Conservation (phyloP, 2,329 filamentous ascomycete species). For the Ceratocystis eucalypticola region DNA sequence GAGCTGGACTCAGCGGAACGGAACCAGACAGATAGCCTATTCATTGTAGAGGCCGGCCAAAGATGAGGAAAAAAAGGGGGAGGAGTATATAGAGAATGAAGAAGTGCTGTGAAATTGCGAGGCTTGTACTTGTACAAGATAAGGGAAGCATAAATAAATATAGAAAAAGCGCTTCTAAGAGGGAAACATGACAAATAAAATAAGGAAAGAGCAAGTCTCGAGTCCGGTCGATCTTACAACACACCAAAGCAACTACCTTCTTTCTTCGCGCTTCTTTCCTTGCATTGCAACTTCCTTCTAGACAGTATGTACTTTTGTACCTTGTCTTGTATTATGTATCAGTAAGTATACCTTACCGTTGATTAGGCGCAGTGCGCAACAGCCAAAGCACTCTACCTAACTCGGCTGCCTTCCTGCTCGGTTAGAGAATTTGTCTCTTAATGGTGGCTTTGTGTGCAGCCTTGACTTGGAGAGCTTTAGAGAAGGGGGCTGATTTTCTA, state of each 20-base stretch:
- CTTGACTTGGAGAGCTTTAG: too few species aligned
- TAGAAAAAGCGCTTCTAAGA: background rate
- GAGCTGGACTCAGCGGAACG: conserved; percentile 27
- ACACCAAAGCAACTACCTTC: background rate
- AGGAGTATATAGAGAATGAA: background rate
- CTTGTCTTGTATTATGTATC: background rate
- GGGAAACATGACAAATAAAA: background rate
- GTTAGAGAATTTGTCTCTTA: background rate
- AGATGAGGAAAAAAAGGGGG: background rate
- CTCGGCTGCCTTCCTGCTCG: background rate
- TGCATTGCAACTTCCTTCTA: too few species aligned
- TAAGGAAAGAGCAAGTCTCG: background rate
- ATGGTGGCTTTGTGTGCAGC: too few species aligned
- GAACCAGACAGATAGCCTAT: conserved; percentile 39
- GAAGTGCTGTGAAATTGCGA: background rate
- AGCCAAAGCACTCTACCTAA: too few species aligned
- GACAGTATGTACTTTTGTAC: background rate
- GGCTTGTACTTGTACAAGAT: background rate
- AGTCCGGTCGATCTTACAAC: background rate
- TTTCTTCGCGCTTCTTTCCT: background rate
- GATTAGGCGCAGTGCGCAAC: too few species aligned
- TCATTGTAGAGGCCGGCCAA: conserved; percentile 28
- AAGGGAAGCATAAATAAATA: background rate
- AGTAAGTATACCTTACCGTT: background rate
- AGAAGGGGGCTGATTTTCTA: too few species aligned